phyloP scores from a whole-genome alignment of 2,329 filamentous ascomycete species.

The Pyrenophora seminiperda region DNA sequence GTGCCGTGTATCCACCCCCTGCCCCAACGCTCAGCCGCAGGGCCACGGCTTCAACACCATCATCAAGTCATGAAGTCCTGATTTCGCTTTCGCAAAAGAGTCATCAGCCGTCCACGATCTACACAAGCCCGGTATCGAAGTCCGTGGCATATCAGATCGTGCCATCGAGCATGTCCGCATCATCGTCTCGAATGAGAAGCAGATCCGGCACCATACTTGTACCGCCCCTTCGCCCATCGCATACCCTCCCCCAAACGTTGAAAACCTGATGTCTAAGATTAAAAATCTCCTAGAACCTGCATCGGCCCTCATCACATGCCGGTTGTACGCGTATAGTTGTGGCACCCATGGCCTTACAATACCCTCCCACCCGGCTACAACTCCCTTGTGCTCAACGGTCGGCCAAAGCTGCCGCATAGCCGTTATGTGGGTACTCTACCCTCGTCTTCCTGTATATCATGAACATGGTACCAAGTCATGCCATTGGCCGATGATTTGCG shows the following conservation, averaged over 20 bases:
- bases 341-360: background rate
- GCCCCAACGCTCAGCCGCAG: constrained; percentile 9
- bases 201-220: constrained; percentile 1
- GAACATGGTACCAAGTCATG: too few relatives aligned
- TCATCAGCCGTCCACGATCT: constrained; percentile 3
- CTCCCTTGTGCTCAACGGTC: background rate
- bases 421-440: constrained; percentile 1
- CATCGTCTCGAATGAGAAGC: constrained; percentile 7
- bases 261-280: constrained; percentile 2
- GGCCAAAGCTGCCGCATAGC: background rate
- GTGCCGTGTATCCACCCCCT: constrained; percentile 4
- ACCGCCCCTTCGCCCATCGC: constrained; percentile 1
- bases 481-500: too few relatives aligned
- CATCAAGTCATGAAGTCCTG: constrained; percentile 12
- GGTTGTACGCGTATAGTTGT: background rate
- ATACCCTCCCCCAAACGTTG: background rate
- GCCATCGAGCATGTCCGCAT: constrained; percentile 4
- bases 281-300: background rate
- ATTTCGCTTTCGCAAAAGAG: constrained; percentile 1
- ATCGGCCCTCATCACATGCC: constrained; percentile 1
- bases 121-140: constrained; percentile 8
- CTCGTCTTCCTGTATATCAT: too few relatives aligned
- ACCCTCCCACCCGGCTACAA: background rate
- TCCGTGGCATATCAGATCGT: constrained; percentile 1
- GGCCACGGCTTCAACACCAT: constrained; percentile 11